Base-by-base conservation (phyloP, 768 basidiomycete species). In the Kwoniella shandongensis region DNA sequence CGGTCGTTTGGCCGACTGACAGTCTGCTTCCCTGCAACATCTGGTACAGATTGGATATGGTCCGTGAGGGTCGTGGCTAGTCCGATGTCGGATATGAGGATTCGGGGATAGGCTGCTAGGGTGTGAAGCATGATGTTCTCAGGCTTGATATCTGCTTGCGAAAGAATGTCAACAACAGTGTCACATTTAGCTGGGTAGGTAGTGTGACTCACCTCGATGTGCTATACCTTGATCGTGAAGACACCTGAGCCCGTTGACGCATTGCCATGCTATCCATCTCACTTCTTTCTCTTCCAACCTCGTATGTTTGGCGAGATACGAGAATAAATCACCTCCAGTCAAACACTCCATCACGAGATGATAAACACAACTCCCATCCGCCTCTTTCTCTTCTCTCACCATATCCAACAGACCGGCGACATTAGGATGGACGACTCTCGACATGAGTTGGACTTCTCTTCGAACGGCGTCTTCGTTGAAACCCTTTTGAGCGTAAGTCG, bases 61-160 rank as follows among this genome's bases (percentile, higher is more conserved):
- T 40, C 15, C 3, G 25, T 10, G 42, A 22, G 26, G 20, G 56
- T 62, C 2, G 48, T 51, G 1, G 64, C 52, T 7, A 38, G 26
- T 12, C 67, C 67, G 27, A 69, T 60, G 51, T 69, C 67, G 2
- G 56, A 59, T 13, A 69, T 46, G 48, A 66, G 32, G 29, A 69
- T 45, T 10, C 59, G 55, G 0, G 67, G 67, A 32, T 53, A 65
- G 5, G 57, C 55, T 8, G 39, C 45, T 10, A 51, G 47, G 4
- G 47, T 65, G 40, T 64, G 53, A 4, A 70, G 57, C 6, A 70
- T 57, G 47, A 70, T 54, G 30, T 67, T 70, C 36, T 70, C 68
- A 12, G 63, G 63, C 35, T 67, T 70, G 41, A 70, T 13, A 38
- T 70, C 68, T 70, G 27, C 4, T 51, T 44, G 42, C n/a, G n/a